phyloP scores from a whole-genome alignment of 1,284 basidiomycete species.

The Tremellales sp. region DNA sequence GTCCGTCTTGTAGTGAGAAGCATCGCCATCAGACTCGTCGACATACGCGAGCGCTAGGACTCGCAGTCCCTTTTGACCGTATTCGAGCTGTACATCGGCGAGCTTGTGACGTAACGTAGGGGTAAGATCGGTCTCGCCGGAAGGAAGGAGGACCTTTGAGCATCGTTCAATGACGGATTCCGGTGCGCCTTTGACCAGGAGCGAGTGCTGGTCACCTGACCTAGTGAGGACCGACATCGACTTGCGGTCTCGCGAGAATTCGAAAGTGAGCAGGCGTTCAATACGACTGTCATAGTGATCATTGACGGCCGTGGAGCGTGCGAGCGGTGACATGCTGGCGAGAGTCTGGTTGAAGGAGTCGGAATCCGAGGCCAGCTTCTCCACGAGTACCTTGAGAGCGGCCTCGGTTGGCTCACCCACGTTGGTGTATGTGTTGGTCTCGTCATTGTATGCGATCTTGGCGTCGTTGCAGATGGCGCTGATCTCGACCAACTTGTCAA shows the following conservation, averaged over 20 bases:
- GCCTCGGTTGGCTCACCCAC: conserved; percentile 97
- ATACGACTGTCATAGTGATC: conserved; percentile 71
- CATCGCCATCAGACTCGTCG: conserved; percentile 70
- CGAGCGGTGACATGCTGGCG: conserved; percentile 55
- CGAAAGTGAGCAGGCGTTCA: conserved; percentile 82
- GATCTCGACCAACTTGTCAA: conserved; percentile 81
- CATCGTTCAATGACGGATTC: conserved; percentile 91
- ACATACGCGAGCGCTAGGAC: conserved; percentile 88
- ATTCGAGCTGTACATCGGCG: conserved; percentile 61
- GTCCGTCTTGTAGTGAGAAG: conserved; percentile 72
- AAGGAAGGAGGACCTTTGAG: conserved; percentile 65
- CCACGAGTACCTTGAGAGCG: conserved; percentile 84
- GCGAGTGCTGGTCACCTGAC: conserved; percentile 56
- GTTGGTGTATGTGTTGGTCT: conserved; percentile 72
- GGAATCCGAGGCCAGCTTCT: conserved; percentile 64
- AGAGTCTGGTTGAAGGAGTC: conserved; percentile 56
- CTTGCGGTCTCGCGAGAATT: conserved; percentile 96
- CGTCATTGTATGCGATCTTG: conserved; percentile 82
- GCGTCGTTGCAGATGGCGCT: conserved; percentile 89
- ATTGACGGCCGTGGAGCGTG: conserved; percentile 77
- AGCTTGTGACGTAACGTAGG: conserved; percentile 60
- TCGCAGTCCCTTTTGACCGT: conserved; percentile 77
- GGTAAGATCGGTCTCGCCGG: conserved; percentile 60
- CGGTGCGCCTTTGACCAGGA: conserved; percentile 93
- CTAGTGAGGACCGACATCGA: conserved; percentile 94